Base-by-base conservation (phyloP, 2,329 filamentous ascomycete genomes). In the Ophiobolus disseminans region DNA sequence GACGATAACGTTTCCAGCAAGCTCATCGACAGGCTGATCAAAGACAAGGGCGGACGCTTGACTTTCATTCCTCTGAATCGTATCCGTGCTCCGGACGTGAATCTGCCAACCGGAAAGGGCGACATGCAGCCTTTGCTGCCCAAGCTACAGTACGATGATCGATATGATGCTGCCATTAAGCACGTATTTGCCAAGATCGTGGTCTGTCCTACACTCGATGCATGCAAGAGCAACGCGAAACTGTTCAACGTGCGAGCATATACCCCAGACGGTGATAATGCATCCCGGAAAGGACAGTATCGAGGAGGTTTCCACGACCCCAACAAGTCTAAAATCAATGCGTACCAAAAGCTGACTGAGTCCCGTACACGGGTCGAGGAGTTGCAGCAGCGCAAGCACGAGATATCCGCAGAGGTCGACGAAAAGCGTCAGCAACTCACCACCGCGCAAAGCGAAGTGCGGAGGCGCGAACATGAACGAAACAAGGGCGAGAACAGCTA, bases 181-280 rank as follows among this genome's bases (percentile, higher is more conserved):
- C 92, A 97, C 69, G 91, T 99, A 0, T 99, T 99, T 74, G 94
- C 92, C 37, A 95, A 91, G 73, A 94, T 91, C 0, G 91, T 99
- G 42, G 88, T 99, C 46, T 97, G 94, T 60, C 92, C 93, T 2
- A 96, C 91, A 60, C 78, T 99, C 54, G 85, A 89, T 39, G 85
- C 96, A 49, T 94, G 92, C 38, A 85, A 89, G 10, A 91, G 97
- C 67, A 97, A 97, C 69, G 90, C 94, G 17, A 86, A 93, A 65
- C 96, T 89, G 63, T 93, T 97, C 65, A 89, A 89, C 14, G 86
- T 97, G 19, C 91, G 91, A 63, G 92, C 91, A 25, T 96, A 99
- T 58, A 99, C 94, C 0, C 89, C 90, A 3, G 92, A 97, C 48
- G 94, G 94, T 72, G 93, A 97, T 73, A 90, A 90, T 23, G 92